A percentile compares a stretch with the other conserved stretches of the same genome.
phyloP scores from a whole-genome alignment of 169 alveolate genomes.

The Plasmodium yoelii region DNA sequence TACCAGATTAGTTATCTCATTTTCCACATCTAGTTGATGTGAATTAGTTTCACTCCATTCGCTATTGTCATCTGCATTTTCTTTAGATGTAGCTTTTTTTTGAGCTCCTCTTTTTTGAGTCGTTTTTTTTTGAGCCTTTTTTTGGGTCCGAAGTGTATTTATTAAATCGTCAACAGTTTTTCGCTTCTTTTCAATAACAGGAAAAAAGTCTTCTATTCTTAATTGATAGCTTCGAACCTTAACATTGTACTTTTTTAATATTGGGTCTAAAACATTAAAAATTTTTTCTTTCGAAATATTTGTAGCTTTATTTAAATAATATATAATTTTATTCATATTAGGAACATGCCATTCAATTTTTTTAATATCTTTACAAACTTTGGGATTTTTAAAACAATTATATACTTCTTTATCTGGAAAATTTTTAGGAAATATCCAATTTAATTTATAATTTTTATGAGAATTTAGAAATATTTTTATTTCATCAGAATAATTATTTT shows the following conservation, averaged over 20 bases:
- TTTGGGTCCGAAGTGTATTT: slow-evolving; percentile 14
- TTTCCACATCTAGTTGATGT: too few species aligned
- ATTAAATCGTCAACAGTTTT: slow-evolving; percentile 53
- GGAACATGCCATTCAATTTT: slow-evolving; percentile 64
- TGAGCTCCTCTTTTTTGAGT: background rate
- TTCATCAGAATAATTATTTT: slow-evolving; percentile 75
- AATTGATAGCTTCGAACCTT: slow-evolving; percentile 49
- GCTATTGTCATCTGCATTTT: too few species aligned
- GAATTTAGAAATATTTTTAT: slow-evolving; percentile 78
- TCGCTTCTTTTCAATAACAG: slow-evolving; percentile 54
- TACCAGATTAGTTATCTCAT: background rate
- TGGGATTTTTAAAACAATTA: slow-evolving; percentile 81
- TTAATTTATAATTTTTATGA: slow-evolving; percentile 82
- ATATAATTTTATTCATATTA: slow-evolving; percentile 13
- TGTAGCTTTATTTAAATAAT: slow-evolving; percentile 33
- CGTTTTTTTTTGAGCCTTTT: background rate
- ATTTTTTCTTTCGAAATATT: slow-evolving; percentile 64
- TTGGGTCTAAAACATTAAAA: slow-evolving; percentile 40
- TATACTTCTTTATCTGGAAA: slow-evolving; percentile 87
- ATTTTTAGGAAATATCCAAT: slow-evolving; percentile 84
- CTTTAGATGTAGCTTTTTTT: too few species aligned
- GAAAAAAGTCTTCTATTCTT: slow-evolving; percentile 57
- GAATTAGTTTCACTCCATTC: too few species aligned
- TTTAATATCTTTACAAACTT: slow-evolving; percentile 65
- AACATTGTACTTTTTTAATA: slow-evolving; percentile 45